These are phyloP conservation scores for Penicillium crustosum DNA, from an alignment of 2,329 filamentous ascomycete genomes.

Conservation along the genomic window DNA sequence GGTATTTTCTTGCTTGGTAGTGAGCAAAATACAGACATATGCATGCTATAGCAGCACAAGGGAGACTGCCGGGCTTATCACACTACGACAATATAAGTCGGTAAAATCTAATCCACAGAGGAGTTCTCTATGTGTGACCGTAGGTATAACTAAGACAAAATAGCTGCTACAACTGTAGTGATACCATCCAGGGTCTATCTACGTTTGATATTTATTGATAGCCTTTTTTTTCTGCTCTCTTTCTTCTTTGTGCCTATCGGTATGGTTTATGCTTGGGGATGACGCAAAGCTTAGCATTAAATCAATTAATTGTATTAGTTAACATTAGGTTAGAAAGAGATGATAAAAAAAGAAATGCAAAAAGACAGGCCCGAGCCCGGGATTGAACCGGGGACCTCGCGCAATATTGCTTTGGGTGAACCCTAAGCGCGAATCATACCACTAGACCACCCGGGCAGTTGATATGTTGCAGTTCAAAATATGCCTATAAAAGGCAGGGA, in stretches of 20 bases:
- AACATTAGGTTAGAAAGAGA: no score
- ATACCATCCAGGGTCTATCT: background rate
- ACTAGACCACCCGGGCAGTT: background rate
- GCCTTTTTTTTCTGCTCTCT: background rate
- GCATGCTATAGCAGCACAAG: background rate
- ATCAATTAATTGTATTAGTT: no score
- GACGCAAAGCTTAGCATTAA: background rate
- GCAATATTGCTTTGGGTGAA: background rate
- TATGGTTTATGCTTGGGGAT: background rate
- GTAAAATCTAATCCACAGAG: background rate
- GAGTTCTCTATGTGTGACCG: background rate
- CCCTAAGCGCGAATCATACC: background rate
- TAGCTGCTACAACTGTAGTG: background rate
- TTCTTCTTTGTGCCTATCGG: accelerated
- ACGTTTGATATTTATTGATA: background rate
- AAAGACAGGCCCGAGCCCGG: background rate
- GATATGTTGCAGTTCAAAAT: accelerated
- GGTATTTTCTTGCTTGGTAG: background rate
- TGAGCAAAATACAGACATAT: background rate
- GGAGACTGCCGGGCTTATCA: background rate
- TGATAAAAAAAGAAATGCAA: background rate
- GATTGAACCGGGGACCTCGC: background rate
- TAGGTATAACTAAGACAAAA: background rate
- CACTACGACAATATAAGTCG: background rate
- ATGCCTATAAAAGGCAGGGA: background rate